phyloP scores from a whole-genome alignment of 306 rosid species.

The Lathyrus sativus region DNA sequence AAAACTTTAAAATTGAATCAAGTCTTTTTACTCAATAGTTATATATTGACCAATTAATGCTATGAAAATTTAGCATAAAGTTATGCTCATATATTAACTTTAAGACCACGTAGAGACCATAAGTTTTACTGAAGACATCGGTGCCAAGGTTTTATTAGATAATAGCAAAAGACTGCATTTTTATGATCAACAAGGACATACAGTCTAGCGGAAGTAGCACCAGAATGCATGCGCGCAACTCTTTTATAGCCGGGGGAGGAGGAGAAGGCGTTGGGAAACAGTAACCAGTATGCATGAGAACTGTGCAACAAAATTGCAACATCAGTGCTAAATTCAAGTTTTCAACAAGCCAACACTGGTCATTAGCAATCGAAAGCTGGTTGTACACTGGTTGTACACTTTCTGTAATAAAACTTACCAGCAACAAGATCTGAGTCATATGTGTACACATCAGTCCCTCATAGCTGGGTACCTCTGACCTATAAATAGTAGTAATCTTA shows the following conservation, averaged over 20 bases:
- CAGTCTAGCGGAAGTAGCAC: slow-evolving; percentile 92
- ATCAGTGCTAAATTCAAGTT: slow-evolving; percentile 36
- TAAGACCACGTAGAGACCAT: background rate
- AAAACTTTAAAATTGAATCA: slow-evolving; percentile 1
- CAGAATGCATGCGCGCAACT: slow-evolving; percentile 72
- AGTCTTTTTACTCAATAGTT: slow-evolving; percentile 8
- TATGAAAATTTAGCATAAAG: background rate
- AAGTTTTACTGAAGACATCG: slow-evolving; percentile 6
- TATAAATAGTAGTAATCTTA: slow-evolving; percentile 43
- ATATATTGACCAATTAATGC: slow-evolving; percentile 1
- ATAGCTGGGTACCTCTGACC: slow-evolving; percentile 96
- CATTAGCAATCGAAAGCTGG: slow-evolving; percentile 29
- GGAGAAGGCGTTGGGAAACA: slow-evolving; percentile 96
- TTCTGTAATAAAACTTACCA: slow-evolving; percentile 52
- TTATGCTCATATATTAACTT: background rate
- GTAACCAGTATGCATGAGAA: slow-evolving; percentile 98
- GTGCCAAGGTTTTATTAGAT: slow-evolving; percentile 7
- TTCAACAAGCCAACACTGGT: slow-evolving; percentile 14
- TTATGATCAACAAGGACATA: slow-evolving; percentile 47
- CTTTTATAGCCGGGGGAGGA: slow-evolving; percentile 86
- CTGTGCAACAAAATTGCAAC: slow-evolving; percentile 52
- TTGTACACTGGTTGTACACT: too few relatives aligned
- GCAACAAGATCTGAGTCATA: slow-evolving; percentile 98
- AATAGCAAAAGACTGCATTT: slow-evolving; percentile 30
- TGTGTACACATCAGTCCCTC: slow-evolving; percentile 98